These are phyloP conservation scores for Lactarius tabidus DNA, from an alignment of 768 basidiomycete species.

Conservation along the genomic window DNA sequence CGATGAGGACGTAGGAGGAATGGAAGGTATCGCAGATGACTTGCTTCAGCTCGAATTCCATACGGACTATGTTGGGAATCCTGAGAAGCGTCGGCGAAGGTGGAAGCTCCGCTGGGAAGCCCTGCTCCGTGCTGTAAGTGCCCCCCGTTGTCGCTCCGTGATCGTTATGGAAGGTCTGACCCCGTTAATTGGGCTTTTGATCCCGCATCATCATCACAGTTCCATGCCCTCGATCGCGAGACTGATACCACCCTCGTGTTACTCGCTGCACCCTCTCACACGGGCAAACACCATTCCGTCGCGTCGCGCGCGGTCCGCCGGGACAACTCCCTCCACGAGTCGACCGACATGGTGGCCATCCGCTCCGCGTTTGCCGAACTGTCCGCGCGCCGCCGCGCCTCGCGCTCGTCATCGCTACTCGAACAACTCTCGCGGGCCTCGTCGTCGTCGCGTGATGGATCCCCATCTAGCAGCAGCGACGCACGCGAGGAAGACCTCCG, in stretches of 20 bases:
- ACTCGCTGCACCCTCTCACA: slow-evolving; percentile 70
- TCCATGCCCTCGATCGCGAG: slow-evolving; percentile 74
- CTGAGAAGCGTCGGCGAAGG: slow-evolving; percentile 61
- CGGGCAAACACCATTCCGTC: slow-evolving; percentile 58
- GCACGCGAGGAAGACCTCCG: slow-evolving; percentile 58
- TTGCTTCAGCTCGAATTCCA: slow-evolving; percentile 74
- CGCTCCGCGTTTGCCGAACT: slow-evolving; percentile 57
- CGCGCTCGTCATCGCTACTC: slow-evolving; percentile 47
- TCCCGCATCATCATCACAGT: slow-evolving; percentile 45
- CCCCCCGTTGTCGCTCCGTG: not conserved
- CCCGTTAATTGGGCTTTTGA: slow-evolving; percentile 25
- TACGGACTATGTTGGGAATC: slow-evolving; percentile 60
- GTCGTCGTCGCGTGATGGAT: slow-evolving; percentile 48
- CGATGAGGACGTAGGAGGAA: slow-evolving; percentile 70
- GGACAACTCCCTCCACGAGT: slow-evolving; percentile 43
- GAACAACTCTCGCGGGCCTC: slow-evolving; percentile 41
- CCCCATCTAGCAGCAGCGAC: slow-evolving; percentile 47
- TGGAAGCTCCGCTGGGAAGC: slow-evolving; percentile 79
- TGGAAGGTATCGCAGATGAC: slow-evolving; percentile 70
- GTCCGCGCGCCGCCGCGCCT: slow-evolving; percentile 50
- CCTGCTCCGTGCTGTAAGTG: slow-evolving; percentile 62
- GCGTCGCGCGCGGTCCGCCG: slow-evolving; percentile 69
- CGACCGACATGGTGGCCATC: slow-evolving; percentile 48
- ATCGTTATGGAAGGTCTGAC: slow-evolving; percentile 35
- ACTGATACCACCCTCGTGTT: slow-evolving; percentile 76